phyloP scores from a whole-genome alignment of 1,284 basidiomycete genomes.

The Vanrija sp. region DNA sequence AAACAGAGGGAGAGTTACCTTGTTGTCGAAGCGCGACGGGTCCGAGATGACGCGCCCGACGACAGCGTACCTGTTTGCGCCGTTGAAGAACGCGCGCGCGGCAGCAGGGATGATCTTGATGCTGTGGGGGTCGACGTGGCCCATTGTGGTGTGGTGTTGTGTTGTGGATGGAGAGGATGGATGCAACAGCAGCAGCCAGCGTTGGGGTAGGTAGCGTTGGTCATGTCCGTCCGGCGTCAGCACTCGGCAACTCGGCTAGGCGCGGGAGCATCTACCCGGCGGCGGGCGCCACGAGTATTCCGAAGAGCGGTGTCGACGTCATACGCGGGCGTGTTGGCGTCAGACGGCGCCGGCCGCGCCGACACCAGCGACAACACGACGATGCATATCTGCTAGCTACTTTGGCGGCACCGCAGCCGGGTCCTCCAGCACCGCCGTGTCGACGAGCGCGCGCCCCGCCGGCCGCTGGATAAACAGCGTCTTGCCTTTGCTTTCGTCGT shows the following conservation, averaged over 20 bases:
- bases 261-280: no score
- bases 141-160: constrained; percentile 5
- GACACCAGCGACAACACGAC: no score
- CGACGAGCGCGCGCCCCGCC: no score
- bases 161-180: not conserved
- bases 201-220: no score
- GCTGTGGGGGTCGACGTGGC: constrained; percentile 22
- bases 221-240: no score
- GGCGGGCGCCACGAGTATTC: no score
- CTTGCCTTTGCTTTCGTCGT: constrained; percentile 1
- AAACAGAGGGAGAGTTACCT: constrained; percentile 20
- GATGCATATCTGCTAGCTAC: not conserved
- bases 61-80: constrained; percentile 37
- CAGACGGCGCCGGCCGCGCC: no score
- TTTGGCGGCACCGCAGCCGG: not conserved
- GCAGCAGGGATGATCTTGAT: constrained; percentile 20
- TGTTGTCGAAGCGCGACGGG: constrained; percentile 37
- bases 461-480: not conserved
- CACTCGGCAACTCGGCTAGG: no score
- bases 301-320: no score
- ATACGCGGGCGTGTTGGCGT: no score
- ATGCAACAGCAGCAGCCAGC: not conserved
- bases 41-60: constrained; percentile 39
- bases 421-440: no score
- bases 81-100: constrained; percentile 35